Evolutionary conservation across 2,329 filamentous ascomycete species (phyloP).

Genomic region (Amylocarpus encephaloides): DNA sequence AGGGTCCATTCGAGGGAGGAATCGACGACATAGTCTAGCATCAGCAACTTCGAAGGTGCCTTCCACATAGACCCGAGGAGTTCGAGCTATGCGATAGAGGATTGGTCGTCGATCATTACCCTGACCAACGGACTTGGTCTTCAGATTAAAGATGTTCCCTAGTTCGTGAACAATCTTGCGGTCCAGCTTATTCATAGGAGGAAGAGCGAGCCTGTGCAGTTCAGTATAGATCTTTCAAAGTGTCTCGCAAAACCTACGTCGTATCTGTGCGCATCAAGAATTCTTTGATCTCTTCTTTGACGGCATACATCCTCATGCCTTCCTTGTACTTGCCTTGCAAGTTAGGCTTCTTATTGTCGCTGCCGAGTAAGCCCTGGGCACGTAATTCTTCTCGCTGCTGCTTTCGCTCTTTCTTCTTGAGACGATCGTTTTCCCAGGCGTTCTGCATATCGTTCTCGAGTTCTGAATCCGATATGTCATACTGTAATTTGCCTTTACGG

Average conservation of each 20-base stretch:
- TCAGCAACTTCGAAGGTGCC: slow-evolving; percentile 45
- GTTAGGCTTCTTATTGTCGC: slow-evolving; percentile 43
- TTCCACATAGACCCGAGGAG: slow-evolving; percentile 54
- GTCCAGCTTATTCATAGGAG: slow-evolving; percentile 74
- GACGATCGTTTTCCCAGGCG: slow-evolving; percentile 61
- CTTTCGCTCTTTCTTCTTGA: slow-evolving; percentile 66
- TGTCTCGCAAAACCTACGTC: slow-evolving; percentile 44
- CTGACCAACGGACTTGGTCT: slow-evolving; percentile 75
- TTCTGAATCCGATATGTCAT: slow-evolving; percentile 59
- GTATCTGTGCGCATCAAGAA: slow-evolving; percentile 62
- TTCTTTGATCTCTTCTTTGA: slow-evolving; percentile 63
- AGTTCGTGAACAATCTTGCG: slow-evolving; percentile 77
- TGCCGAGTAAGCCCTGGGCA: slow-evolving; percentile 58
- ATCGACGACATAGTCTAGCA: slow-evolving; percentile 44
- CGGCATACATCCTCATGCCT: slow-evolving; percentile 64
- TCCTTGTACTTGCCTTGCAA: slow-evolving; percentile 64
- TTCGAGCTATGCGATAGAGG: slow-evolving; percentile 67
- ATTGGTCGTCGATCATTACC: slow-evolving; percentile 69
- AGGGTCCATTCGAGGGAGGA: slow-evolving; percentile 48
- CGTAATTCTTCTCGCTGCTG: slow-evolving; percentile 63
- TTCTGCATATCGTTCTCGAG: slow-evolving; percentile 52
- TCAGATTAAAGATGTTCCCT: slow-evolving; percentile 67
- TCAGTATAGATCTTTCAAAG: slow-evolving; percentile 2
- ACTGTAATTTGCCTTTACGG: slow-evolving; percentile 44
- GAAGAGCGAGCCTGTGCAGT: slow-evolving; percentile 58